Base-by-base conservation (phyloP, 805 yeast genomes). In the Ogataea methanolica region DNA sequence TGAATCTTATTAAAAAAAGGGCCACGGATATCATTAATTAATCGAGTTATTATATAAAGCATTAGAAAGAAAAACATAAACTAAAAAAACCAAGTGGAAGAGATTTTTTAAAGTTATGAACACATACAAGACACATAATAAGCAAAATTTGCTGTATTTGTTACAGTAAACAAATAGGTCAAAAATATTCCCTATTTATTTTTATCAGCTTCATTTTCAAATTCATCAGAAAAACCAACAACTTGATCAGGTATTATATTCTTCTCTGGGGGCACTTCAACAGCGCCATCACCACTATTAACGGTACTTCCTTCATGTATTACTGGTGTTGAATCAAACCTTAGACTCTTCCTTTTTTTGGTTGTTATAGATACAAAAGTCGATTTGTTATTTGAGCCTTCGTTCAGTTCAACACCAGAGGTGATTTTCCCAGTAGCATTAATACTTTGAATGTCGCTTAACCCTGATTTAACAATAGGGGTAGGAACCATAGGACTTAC, bases 261-360 rank as follows among this genome's bases (percentile, higher is more conserved):
- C 12, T 26, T 11, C 9, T 5, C 31, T 9, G 31, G 12, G 11
- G 31, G 12, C 9, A 11, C 12, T 11, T 26, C 23, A 16, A 22
- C 23, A 6, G 37, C 43, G 11, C 41, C 44, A 21, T 22, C 41
- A 11, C 41, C 45, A 16, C 22, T 45, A 16, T 35, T 29, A 22
- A 22, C 48, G 26, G 36, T 37, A n/a, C 46, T 26, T n/a, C 44
- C 36, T 33, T 51, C 51, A 15, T 36, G 37, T 21, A 54, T 48
- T 2, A 52, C 47, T 16, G 66, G 62, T 2, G 47, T 42, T 11
- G 53, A 37, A 33, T 59, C 65, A 44, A 62, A 62, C 34, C 67
- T 46, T 21, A 62, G 47, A 37, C 65, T 62, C 45, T 60, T 62
- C 47, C 65, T 52, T 45, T 52, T 59, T 36, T 51, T 58, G 16